These are phyloP conservation scores for Marasmius tenuissimus DNA, from an alignment of 1,284 basidiomycete genomes.

Conservation along the genomic window DNA sequence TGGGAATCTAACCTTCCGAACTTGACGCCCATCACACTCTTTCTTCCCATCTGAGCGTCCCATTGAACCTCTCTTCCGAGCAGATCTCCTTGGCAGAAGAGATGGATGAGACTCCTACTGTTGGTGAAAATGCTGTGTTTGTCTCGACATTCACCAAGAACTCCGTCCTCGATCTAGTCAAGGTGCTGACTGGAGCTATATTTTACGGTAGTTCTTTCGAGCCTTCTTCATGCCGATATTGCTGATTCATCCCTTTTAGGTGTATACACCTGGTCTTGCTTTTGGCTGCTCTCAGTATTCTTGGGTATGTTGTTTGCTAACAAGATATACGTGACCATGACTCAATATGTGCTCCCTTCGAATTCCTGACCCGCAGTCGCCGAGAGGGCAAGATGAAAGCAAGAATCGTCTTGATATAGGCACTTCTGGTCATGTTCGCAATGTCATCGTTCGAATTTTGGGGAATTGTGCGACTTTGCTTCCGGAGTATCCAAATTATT, in stretches of 20 bases:
- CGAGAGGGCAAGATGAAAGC: background rate
- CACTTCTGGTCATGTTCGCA: background rate
- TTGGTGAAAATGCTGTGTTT: too few species aligned
- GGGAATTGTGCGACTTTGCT: background rate
- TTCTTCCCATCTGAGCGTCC: too few species aligned
- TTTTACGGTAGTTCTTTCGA: background rate
- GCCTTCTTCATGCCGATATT: background rate
- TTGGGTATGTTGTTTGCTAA: background rate
- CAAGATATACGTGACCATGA: too few species aligned
- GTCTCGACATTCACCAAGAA: background rate
- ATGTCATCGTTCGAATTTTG: background rate
- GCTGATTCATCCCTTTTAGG: background rate
- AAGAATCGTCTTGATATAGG: background rate
- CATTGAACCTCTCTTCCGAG: too few species aligned
- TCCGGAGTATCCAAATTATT: background rate
- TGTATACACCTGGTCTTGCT: background rate
- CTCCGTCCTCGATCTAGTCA: background rate
- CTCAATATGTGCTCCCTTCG: background rate
- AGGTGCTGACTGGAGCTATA: background rate
- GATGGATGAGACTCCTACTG: too few species aligned
- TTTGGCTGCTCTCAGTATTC: background rate
- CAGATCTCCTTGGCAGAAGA: too few species aligned
- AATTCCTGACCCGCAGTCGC: background rate
- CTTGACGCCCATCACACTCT: too few species aligned
- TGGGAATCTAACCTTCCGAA: too few species aligned